Conservation (phyloP, 2,329 filamentous ascomycete species). For the Cladobotryum mycophilum region DNA sequence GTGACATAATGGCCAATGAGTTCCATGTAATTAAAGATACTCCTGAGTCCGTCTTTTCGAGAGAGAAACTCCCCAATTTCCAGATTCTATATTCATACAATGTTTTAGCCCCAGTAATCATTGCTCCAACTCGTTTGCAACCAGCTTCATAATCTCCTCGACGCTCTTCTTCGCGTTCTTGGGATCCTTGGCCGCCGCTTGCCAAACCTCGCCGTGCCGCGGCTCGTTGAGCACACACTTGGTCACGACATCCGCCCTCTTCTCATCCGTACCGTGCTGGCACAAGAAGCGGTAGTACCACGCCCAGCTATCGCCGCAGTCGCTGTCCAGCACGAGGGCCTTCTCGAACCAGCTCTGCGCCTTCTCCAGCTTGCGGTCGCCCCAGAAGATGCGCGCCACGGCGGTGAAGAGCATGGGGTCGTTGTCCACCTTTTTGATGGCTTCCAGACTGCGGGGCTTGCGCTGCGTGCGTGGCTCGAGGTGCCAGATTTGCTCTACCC, state of each 20-base stretch:
- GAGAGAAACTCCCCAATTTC: too few relatives aligned
- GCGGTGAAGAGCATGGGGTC: constrained; percentile 85
- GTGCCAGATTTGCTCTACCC: constrained; percentile 93
- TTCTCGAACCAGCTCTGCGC: constrained; percentile 97
- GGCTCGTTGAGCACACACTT: constrained; percentile 84
- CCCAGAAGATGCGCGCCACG: constrained; percentile 94
- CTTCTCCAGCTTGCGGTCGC: constrained; percentile 84
- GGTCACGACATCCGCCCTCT: constrained; percentile 72
- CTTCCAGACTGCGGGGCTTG: constrained; percentile 84
- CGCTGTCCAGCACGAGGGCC: constrained; percentile 78
- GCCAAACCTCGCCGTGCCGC: constrained; percentile 89
- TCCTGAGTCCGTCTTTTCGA: too few relatives aligned
- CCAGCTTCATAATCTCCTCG: constrained; percentile 78
- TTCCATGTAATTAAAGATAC: too few relatives aligned
- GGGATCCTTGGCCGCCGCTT: constrained; percentile 77
- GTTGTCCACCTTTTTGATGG: constrained; percentile 94
- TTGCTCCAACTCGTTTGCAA: constrained; percentile 47
- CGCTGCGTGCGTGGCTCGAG: constrained; percentile 87
- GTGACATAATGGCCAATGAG: background rate
- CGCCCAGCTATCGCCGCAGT: constrained; percentile 89
- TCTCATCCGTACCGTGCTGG: constrained; percentile 92
- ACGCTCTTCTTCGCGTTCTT: constrained; percentile 66
- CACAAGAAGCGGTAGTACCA: constrained; percentile 95
- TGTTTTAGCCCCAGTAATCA: constrained; percentile 10
- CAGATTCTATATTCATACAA: too few relatives aligned